Evolutionary conservation across 805 yeast species (phyloP), one percentile per base, ranked within the genome.

Genomic region (Candida krabiensis): DNA sequence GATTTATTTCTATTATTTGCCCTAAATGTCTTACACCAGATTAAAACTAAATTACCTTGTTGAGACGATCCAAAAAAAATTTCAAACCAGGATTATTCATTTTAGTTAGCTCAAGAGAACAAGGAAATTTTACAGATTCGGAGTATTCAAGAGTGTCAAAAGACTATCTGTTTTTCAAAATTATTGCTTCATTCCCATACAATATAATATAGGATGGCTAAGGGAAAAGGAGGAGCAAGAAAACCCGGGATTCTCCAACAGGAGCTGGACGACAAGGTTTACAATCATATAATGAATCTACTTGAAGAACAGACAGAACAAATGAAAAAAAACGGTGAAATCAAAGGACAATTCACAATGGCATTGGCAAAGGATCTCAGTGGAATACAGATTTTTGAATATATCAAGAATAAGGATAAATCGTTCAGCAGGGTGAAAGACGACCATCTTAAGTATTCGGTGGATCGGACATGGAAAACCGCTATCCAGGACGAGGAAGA

Each of bases 381-480:
- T 8, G 54, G 66, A 2, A 47, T 64, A 6, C 85, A 83, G 38
- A 71, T 81, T 2, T 52, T 79, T n/a, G 66, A 70, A 8, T 80
- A 70, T 42, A 79, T 80, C 12, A 87, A 83, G 51, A 59, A 69
- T 22, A 78, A 80, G 33, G 96, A 88, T 45, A 64, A 79, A 26
- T 75, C 82, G 22, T 66, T 89, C 50, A 73, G 76, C 41, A 67
- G 97, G 42, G 78, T 80, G 50, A 90, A 89, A 58, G 78, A 77
- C 41, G 73, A 70, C 7, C 62, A 74, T 8, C 60, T 90, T 37
- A 83, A 79, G 44, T 78, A 79, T 47, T 70, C 86, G 3, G 73
- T 87, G 3, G 85, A 79, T 21, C 71, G 75, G 26, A 80, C 80
- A 0, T 67, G 83, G 55, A 64, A 67, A 28, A 66, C 70, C 21